Evolutionary conservation across 768 basidiomycete genomes (phyloP).

Genomic region (Mycena albidolilacea): DNA sequence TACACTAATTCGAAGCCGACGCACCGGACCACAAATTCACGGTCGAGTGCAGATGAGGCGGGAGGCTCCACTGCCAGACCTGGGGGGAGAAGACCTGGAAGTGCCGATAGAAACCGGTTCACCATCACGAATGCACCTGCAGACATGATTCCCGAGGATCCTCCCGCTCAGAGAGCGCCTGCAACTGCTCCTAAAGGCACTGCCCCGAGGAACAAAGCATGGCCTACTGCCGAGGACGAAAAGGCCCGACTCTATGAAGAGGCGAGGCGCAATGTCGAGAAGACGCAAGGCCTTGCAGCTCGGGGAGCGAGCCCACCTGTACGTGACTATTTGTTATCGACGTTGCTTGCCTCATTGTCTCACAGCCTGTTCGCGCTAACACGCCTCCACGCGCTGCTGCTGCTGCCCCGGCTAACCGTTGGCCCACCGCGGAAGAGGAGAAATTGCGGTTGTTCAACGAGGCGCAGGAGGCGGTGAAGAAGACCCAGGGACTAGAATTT

Average conservation of each 20-base stretch:
- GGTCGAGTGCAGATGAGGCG: conserved; percentile 29
- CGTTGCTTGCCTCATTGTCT: conserved; percentile 3
- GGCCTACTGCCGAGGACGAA: conserved; percentile 75
- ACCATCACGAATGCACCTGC: conserved; percentile 57
- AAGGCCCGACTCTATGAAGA: conserved; percentile 76
- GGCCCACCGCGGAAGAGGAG: conserved; percentile 84
- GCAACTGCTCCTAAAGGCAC: conserved; percentile 22
- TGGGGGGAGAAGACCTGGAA: conserved; percentile 39
- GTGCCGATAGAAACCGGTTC: conserved; percentile 50
- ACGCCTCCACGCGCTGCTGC: conserved; percentile 38
- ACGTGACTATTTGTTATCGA: conserved; percentile 20
- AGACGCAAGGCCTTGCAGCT: conserved; percentile 61
- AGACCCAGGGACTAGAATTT: conserved; percentile 63
- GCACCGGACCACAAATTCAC: conserved; percentile 31
- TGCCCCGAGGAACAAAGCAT: conserved; percentile 47
- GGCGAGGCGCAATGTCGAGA: conserved; percentile 73
- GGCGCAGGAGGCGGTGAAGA: conserved; percentile 76
- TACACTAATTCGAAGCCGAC: conserved; percentile 30
- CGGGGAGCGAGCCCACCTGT: conserved; percentile 51
- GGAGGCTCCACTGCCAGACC: conserved; percentile 28
- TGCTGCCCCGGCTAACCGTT: conserved; percentile 49
- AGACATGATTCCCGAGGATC: conserved; percentile 45
- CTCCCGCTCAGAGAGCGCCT: conserved; percentile 16
- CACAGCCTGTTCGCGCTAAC: conserved; percentile 37
- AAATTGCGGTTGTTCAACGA: conserved; percentile 79